A percentile compares a stretch with the other conserved stretches of the same genome.
These are phyloP conservation scores for Phytophthora lateralis DNA, from an alignment of 352 stramenopile species.

Conservation along the genomic window DNA sequence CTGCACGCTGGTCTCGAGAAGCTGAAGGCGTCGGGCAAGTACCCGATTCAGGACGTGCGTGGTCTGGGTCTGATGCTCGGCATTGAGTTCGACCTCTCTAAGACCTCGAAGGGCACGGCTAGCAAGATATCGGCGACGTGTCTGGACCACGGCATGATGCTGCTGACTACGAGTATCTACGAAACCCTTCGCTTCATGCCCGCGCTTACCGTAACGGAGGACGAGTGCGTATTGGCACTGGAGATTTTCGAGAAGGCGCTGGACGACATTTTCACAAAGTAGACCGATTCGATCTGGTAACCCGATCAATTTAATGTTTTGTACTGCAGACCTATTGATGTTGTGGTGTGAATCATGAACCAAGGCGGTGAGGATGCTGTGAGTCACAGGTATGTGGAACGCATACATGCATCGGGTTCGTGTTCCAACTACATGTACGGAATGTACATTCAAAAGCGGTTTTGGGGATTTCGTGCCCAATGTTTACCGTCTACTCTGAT, in stretches of 20 bases:
- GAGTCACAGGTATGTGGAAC: no score
- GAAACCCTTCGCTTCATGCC: conserved; percentile 94
- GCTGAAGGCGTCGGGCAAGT: conserved; percentile 75
- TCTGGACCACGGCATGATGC: conserved; percentile 88
- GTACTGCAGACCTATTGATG: neutral
- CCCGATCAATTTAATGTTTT: conserved; percentile 25
- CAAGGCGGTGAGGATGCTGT: neutral
- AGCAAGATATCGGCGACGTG: conserved; percentile 80
- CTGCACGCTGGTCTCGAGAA: conserved; percentile 75
- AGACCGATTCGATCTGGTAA: conserved; percentile 12
- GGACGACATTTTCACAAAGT: conserved; percentile 50
- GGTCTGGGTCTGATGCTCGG: conserved; percentile 94
- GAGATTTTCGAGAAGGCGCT: conserved; percentile 68
- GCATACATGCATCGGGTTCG: no score
- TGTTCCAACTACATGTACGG: no score
- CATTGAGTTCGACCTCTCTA: conserved; percentile 87
- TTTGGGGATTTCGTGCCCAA: no score
- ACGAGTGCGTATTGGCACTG: conserved; percentile 66
- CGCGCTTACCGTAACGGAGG: conserved; percentile 85
- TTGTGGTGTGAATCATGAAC: neutral
- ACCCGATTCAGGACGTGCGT: conserved; percentile 87
- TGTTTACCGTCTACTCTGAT: no score
- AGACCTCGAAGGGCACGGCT: conserved; percentile 64
- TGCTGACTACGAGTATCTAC: conserved; percentile 92
- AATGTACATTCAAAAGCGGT: no score